Percentiles rank a stretch among this genome's conserved stretches.
These are phyloP conservation scores for Albifimbria verrucaria DNA, from an alignment of 2,329 filamentous ascomycete species.

Conservation along the genomic window DNA sequence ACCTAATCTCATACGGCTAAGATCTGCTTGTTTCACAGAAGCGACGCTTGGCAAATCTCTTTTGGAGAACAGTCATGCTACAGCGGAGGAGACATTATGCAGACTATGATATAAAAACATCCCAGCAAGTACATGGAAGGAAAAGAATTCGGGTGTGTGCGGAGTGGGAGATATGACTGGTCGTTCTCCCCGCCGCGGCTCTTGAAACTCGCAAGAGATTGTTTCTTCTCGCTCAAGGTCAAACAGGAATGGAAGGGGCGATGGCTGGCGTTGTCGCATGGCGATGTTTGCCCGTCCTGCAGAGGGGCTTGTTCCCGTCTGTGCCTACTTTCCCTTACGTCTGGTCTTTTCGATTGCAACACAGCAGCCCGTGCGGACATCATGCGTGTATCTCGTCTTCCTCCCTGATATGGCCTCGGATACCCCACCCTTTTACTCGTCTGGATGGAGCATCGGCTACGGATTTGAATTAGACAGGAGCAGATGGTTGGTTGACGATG, in stretches of 20 bases:
- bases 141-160: slow-evolving; percentile 1
- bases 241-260: too few relatives aligned
- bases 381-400: slow-evolving; percentile 19
- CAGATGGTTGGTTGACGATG: slow-evolving; percentile 25
- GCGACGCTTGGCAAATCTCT: slow-evolving; percentile 20
- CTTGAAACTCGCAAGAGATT: too few relatives aligned
- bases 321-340: too few relatives aligned
- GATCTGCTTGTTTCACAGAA: slow-evolving; percentile 27
- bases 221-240: too few relatives aligned
- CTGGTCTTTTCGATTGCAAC: neutral
- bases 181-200: neutral
- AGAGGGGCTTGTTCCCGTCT: too few relatives aligned
- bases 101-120: slow-evolving; percentile 22
- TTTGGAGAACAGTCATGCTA: slow-evolving; percentile 33
- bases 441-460: slow-evolving; percentile 27
- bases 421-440: slow-evolving; percentile 21
- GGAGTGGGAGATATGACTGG: neutral
- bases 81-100: slow-evolving; percentile 18
- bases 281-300: too few relatives aligned
- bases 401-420: slow-evolving; percentile 22
- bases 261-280: too few relatives aligned
- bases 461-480: slow-evolving; percentile 30
- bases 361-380: slow-evolving; percentile 3
- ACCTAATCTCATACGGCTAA: slow-evolving; percentile 32
- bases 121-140: slow-evolving; percentile 10